Evolutionary conservation across 1,284 basidiomycete genomes (phyloP).

Genomic region (Trichosporon inkin): DNA sequence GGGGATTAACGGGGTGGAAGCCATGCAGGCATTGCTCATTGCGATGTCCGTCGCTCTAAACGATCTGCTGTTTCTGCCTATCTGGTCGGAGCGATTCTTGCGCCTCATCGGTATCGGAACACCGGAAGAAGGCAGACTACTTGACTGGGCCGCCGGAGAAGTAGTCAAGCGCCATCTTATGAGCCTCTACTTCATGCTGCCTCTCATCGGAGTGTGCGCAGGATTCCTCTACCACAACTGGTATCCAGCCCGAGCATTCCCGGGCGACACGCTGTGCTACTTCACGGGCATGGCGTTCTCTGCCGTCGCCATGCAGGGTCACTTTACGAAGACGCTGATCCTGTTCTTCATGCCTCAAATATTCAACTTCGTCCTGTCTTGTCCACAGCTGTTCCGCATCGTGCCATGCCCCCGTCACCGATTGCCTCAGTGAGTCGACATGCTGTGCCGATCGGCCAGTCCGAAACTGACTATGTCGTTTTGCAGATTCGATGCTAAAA

Average conservation of each 20-base stretch:
- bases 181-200: conserved; percentile 94
- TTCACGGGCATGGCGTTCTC: conserved; percentile 96
- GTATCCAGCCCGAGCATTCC: conserved; percentile 93
- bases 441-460: background rate
- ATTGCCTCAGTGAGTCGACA: conserved; percentile 66
- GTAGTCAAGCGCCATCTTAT: conserved; percentile 88
- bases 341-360: conserved; percentile 97
- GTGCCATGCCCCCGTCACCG: conserved; percentile 92
- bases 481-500: conserved; percentile 64
- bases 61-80: conserved; percentile 82
- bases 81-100: conserved; percentile 57
- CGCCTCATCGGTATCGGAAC: conserved; percentile 67
- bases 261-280: conserved; percentile 97
- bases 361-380: conserved; percentile 93
- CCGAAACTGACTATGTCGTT: no score
- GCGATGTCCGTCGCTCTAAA: conserved; percentile 85
- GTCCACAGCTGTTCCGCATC: conserved; percentile 89
- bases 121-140: conserved; percentile 36
- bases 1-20: conserved; percentile 95
- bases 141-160: conserved; percentile 56
- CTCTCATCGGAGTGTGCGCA: conserved; percentile 80
- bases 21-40: conserved; percentile 87
- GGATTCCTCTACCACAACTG: conserved; percentile 93
- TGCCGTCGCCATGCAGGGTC: conserved; percentile 90
- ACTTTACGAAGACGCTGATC: conserved; percentile 90